A percentile compares a stretch with the other conserved stretches of the same genome.
phyloP scores from a whole-genome alignment of 1,139 yeast species.

The Hanseniaspora uvarum region DNA sequence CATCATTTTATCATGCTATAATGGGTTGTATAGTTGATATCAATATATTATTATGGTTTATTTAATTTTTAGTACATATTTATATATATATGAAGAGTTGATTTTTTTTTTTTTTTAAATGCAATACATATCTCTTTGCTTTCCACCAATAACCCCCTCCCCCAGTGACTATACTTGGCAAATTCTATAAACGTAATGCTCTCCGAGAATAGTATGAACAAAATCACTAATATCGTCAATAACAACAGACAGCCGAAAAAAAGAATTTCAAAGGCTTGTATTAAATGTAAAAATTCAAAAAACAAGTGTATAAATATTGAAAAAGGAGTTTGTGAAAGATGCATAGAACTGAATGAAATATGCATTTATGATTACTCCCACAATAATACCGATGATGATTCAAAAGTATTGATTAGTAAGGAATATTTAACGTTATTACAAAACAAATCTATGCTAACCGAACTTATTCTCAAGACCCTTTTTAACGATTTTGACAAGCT shows the following conservation, averaged over 20 bases:
- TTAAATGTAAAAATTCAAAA: conserved; percentile 21
- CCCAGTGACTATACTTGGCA: no score
- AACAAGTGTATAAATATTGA: conserved; percentile 20
- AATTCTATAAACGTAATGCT: background rate
- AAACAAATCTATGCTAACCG: conserved; percentile 18
- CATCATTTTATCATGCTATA: no score
- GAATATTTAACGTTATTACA: conserved; percentile 20
- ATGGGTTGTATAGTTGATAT: no score
- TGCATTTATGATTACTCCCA: conserved; percentile 19
- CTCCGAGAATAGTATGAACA: background rate
- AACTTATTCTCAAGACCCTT: conserved; percentile 16
- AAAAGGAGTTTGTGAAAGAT: conserved; percentile 20
- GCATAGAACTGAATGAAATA: conserved; percentile 19
- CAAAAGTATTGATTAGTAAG: conserved; percentile 9
- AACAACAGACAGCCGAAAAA: conserved; percentile 17
- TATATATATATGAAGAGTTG: no score
- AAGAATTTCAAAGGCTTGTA: conserved; percentile 21
- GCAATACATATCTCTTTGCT: no score
- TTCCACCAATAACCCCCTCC: no score
- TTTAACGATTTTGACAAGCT: conserved; percentile 19
- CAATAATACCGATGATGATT: background rate
- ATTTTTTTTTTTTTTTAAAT: no score
- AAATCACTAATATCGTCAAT: conserved; percentile 4
- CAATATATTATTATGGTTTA: no score
- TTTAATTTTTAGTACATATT: no score